A percentile compares a stretch with the other conserved stretches of the same genome.
phyloP scores from a whole-genome alignment of 2,329 filamentous ascomycete genomes.

The Graphium sp. region DNA sequence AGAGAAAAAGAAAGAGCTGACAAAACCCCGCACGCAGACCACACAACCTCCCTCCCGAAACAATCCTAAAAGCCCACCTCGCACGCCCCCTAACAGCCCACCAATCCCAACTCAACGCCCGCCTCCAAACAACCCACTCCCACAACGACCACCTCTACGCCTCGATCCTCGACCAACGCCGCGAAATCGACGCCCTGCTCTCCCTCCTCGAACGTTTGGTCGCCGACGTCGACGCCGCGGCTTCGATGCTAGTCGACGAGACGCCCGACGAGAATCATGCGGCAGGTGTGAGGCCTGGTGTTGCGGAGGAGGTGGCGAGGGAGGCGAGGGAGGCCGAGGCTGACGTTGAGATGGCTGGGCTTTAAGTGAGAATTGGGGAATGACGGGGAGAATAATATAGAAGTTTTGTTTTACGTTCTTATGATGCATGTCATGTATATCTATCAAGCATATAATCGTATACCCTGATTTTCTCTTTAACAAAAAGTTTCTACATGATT shows the following conservation, averaged over 20 bases:
- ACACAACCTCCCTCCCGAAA: conserved; percentile 34
- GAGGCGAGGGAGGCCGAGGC: conserved; percentile 30
- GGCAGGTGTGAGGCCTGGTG: too few relatives aligned
- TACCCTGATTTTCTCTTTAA: too few relatives aligned
- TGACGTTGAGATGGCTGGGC: conserved; percentile 18
- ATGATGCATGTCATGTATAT: too few relatives aligned
- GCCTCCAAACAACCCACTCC: conserved; percentile 36
- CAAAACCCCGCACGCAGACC: conserved; percentile 19
- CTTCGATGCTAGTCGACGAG: conserved; percentile 29
- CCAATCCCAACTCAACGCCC: conserved; percentile 37
- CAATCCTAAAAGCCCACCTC: conserved; percentile 37
- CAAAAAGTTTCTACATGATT: too few relatives aligned
- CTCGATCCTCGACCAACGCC: conserved; percentile 32
- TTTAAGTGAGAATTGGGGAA: conserved; percentile 4
- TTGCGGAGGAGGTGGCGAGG: conserved; percentile 27
- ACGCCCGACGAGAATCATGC: too few relatives aligned
- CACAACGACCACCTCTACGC: conserved; percentile 37
- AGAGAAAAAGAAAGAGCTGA: conserved; percentile 4
- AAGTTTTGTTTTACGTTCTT: too few relatives aligned
- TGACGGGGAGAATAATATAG: too few relatives aligned
- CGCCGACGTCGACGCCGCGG: conserved; percentile 36
- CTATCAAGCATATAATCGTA: too few relatives aligned
- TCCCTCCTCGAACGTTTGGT: conserved; percentile 30
- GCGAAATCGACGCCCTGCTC: conserved; percentile 34
- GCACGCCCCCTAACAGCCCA: conserved; percentile 32